Base-by-base conservation (phyloP, 192 early-diverging fungal species). In the Mortierella claussenii region DNA sequence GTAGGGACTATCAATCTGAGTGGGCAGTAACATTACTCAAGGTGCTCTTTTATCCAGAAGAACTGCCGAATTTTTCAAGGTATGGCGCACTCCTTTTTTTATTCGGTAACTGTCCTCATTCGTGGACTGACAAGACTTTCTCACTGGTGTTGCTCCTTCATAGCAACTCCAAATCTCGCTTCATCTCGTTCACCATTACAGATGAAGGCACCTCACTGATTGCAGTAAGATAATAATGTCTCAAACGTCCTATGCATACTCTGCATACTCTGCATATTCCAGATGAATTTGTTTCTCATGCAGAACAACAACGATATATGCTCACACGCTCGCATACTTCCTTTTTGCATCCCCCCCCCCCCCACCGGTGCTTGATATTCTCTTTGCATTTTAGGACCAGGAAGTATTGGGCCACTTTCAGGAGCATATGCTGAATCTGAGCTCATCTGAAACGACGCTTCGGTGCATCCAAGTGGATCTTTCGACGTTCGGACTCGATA, bases 381-480 rank as follows among this genome's bases (percentile, higher is more conserved):
- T 45, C 20, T 9, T 9, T 45, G 4, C 20, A 13, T 20, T 4
- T 8, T 55, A 70, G 68, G 88, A 89, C 23, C 85, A 81, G 34
- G 51, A 51, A 33, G 80, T 89, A 9, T 47, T 89, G 1, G 71
- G 36, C 3, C 49, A 80, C 37, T 81, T 79, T 54, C 55, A 52
- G 60, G 76, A 83, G 65, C 59, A 86, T 47, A 69, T 79, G 69
- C 34, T 78, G 37, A 70, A 82, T 49, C 67, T 48, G 73, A 82
- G 78, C 66, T 63, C 60, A 21, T 63, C 69, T 7, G 79, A 78
- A 21, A 55, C 67, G 21, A 57, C 61, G 18, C 71, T 89, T 18
- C 78, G 81, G 17, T 89, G 88, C 65, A 89, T 89, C 46, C 87
- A 89, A 54, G 81, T 89, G 33, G 88, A 89, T 68, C 55, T 89